Evolutionary conservation across 257 asterid species (phyloP).

Genomic region (Datura wrightii): DNA sequence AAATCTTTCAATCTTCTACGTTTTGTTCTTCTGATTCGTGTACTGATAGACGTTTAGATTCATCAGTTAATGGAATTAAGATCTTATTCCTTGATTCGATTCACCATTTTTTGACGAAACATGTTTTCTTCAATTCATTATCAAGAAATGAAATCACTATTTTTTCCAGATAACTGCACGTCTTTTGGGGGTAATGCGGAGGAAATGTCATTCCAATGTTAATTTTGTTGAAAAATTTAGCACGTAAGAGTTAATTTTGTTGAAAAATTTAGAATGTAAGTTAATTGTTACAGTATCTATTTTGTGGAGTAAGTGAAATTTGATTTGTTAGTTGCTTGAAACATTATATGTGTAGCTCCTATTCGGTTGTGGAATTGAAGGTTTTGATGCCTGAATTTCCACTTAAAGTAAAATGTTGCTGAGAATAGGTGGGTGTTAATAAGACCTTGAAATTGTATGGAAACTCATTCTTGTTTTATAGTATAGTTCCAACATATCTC

Average conservation of each 20-base stretch:
- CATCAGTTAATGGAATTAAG: neutral
- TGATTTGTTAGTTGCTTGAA: neutral
- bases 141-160: neutral
- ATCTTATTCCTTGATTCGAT: neutral
- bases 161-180: no score
- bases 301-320: neutral
- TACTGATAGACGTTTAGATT: no score
- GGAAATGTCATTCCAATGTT: neutral
- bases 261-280: neutral
- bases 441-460: neutral
- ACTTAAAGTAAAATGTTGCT: neutral
- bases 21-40: no score
- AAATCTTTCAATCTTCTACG: neutral
- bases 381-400: neutral
- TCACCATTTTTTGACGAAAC: neutral
- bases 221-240: no score
- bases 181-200: no score
- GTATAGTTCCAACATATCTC: no score
- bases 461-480: neutral
- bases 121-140: neutral
- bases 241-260: neutral
- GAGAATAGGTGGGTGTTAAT: neutral
- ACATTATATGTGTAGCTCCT: neutral
- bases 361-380: conserved; percentile 10
- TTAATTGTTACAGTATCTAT: neutral